A percentile compares a stretch with the other conserved stretches of the same genome.
Evolutionary conservation across 83 land plant species (phyloP).

Genomic region (Diphasiastrum complanatum): DNA sequence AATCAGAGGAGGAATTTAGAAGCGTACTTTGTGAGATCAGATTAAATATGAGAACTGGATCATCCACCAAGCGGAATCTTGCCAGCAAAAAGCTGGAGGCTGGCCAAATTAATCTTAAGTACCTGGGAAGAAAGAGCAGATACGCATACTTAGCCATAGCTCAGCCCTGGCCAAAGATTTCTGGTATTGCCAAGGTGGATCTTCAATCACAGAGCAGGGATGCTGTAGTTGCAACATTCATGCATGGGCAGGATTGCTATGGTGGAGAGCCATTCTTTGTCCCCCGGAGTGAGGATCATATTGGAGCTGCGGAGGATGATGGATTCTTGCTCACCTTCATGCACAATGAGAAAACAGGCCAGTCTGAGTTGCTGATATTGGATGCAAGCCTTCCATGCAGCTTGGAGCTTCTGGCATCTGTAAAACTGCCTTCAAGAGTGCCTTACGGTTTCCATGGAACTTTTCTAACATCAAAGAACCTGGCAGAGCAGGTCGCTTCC

Average conservation of each 20-base stretch:
- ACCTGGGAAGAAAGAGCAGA: not conserved
- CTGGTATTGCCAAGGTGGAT: constrained; percentile 16
- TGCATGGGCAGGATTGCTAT: constrained; percentile 6
- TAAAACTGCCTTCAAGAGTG: too few species aligned
- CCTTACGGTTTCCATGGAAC: too few species aligned
- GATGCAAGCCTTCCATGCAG: too few species aligned
- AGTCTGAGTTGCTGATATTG: constrained; percentile 6
- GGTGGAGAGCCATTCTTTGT: constrained; percentile 16
- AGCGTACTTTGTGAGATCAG: constrained; percentile 4
- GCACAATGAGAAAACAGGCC: constrained; percentile 8
- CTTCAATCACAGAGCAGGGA: not conserved
- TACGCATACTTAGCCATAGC: constrained; percentile 10
- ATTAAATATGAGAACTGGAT: not conserved
- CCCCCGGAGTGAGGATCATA: not conserved
- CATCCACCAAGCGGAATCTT: not conserved
- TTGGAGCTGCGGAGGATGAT: constrained; percentile 12
- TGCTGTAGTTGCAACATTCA: not conserved
- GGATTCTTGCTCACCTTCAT: constrained; percentile 6
- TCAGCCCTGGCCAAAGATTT: too few species aligned
- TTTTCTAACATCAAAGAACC: too few species aligned
- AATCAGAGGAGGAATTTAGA: too few species aligned
- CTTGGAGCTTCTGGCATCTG: too few species aligned
- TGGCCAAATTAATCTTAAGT: not conserved
- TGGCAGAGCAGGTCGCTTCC: too few species aligned
- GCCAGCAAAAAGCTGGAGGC: constrained; percentile 11